Conservation (phyloP, 192 early-diverging fungal genomes). For the Mortierella claussenii region DNA sequence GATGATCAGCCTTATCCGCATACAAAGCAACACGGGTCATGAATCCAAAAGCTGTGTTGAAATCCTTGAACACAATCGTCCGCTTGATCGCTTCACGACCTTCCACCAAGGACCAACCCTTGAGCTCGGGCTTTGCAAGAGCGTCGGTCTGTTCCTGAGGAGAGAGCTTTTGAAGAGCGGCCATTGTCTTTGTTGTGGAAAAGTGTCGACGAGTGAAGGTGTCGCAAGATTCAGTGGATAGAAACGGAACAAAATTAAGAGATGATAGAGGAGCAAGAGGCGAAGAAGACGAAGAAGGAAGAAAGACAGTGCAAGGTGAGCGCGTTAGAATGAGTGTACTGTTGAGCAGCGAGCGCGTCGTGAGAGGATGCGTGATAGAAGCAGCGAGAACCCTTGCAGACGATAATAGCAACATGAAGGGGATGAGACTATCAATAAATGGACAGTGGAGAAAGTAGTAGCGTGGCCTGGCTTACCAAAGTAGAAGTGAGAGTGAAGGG, state of each 20-base stretch:
- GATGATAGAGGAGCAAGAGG: background rate
- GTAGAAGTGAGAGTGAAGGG: background rate
- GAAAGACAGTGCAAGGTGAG: conserved; percentile 3
- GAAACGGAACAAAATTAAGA: no score
- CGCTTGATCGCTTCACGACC: conserved; percentile 81
- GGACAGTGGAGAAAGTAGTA: no score
- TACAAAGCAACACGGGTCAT: conserved; percentile 91
- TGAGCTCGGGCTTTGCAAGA: conserved; percentile 36
- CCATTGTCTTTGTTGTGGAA: background rate
- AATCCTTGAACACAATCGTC: conserved; percentile 82
- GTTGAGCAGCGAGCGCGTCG: background rate
- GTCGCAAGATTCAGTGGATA: no score
- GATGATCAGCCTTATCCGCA: conserved; percentile 93
- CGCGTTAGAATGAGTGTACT: background rate
- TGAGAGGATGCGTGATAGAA: background rate
- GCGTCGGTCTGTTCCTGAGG: conserved; percentile 53
- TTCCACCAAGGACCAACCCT: conserved; percentile 70
- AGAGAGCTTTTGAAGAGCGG: conserved; percentile 53
- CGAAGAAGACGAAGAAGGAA: conserved; percentile 7
- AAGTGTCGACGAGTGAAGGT: background rate
- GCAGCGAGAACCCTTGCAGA: background rate
- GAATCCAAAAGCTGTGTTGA: conserved; percentile 92
- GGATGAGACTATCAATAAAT: no score
- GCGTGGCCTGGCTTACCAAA: background rate
- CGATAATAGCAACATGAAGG: no score